Base-by-base conservation (phyloP, 1,284 basidiomycete species). In the Phellopilus nigrolimitatus region DNA sequence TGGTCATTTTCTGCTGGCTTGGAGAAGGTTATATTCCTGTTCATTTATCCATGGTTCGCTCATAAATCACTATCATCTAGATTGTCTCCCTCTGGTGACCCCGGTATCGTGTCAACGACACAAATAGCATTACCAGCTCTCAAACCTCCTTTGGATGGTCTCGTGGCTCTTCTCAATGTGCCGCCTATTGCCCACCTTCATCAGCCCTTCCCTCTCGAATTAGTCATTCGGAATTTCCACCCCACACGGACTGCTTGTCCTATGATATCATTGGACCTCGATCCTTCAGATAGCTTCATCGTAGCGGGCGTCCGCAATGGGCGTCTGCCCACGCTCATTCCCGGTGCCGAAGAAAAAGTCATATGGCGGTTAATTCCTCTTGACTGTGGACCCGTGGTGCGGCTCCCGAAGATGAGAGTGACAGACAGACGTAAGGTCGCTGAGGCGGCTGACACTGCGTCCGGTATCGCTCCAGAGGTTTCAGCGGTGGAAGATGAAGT, bases 361-460 rank as follows among this genome's bases (percentile, higher is more conserved):
- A 65, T 66, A 3, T 89, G 87, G 82, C 76, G 74, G 28, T 61
- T 89, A 22, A 75, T 88, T 22, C 82, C 88, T 0, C 63, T 89
- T 24, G 84, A 87, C 55, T 88, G 84, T 63, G 86, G 87, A 42
- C 70, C 78, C 57, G 21, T 37, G 10, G 69, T 84, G 40, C 72
- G 62, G 52, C 59, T 84, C 12, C 86, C 87, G 9, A 66, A 68
- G 30, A 71, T 89, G 54, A 74, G 68, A 58, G 77, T 88, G 21
- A 59, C 76, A 28, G 78, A 88, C 59, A 71, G 75, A 51, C 67
- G 84, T 51, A 70, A 68, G 55, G 24, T 50, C 56, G 51, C 15
- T 22, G 59, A 60, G 30, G 30, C 40, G 19, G 15, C 28, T 33
- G 58, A 60, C 30, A 36, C 39, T 27, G 22, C 8, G 31, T 27